Conservation (phyloP, 2,329 filamentous ascomycete species). For the Pseudogymnoascus sp. region DNA sequence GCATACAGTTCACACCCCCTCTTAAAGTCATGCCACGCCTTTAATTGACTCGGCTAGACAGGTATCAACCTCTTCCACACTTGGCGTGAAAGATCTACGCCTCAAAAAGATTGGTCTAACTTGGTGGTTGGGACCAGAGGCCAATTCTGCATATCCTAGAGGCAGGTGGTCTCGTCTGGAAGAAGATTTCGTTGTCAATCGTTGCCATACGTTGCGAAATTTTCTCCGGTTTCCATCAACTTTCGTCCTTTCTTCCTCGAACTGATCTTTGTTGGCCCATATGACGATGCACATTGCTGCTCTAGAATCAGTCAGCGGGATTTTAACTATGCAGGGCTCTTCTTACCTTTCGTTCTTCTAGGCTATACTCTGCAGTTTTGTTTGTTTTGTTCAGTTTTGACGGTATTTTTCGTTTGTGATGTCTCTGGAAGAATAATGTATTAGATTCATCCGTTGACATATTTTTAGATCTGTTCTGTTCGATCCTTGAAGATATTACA, state of each 20-base stretch:
- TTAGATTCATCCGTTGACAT: background rate
- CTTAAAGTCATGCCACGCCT: background rate
- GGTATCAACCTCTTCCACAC: background rate
- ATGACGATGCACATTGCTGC: background rate
- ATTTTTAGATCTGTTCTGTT: too few species aligned
- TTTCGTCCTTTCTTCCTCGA: background rate
- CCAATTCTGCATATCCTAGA: background rate
- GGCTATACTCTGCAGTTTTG: background rate
- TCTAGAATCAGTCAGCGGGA: background rate
- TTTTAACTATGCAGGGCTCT: background rate
- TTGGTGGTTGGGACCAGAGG: background rate
- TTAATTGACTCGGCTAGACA: background rate
- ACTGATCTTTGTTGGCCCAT: background rate
- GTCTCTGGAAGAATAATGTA: background rate
- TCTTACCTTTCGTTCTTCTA: background rate
- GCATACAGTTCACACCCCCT: background rate
- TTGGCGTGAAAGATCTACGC: background rate
- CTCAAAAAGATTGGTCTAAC: background rate
- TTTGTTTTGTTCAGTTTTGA: background rate
- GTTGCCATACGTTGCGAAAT: background rate
- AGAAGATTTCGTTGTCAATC: background rate
- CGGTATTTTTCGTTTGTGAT: background rate
- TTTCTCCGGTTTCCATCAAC: background rate
- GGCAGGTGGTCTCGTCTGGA: background rate
- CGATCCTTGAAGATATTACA: too few species aligned